Percentiles rank a stretch among this genome's conserved stretches.
Evolutionary conservation across 2,329 filamentous ascomycete species (phyloP).

Genomic region (Eutypella sp.): DNA sequence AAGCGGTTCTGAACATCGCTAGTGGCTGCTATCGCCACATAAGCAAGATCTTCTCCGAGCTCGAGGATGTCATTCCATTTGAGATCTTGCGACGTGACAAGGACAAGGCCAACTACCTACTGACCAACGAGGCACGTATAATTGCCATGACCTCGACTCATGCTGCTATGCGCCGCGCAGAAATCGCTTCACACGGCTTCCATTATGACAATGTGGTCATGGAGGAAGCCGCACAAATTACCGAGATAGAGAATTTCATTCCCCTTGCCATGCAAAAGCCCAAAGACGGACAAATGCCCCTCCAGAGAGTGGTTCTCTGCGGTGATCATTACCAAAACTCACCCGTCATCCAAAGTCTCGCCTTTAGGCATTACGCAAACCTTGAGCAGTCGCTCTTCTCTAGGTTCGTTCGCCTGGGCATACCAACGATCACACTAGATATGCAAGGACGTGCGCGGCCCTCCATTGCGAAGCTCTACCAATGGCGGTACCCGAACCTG

Average conservation of each 20-base stretch:
- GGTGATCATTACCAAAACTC: constrained; percentile 97
- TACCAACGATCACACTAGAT: constrained; percentile 86
- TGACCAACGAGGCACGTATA: constrained; percentile 93
- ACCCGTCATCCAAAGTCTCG: constrained; percentile 88
- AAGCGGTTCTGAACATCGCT: constrained; percentile 68
- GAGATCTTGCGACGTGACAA: constrained; percentile 84
- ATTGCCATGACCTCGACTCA: constrained; percentile 99
- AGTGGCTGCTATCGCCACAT: constrained; percentile 86
- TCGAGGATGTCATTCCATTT: constrained; percentile 91
- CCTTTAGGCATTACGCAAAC: constrained; percentile 92
- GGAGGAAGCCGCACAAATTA: constrained; percentile 98
- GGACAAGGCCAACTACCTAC: constrained; percentile 92
- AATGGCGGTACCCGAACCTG: constrained; percentile 83
- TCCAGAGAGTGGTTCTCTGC: constrained; percentile 86
- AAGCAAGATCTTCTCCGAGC: constrained; percentile 81
- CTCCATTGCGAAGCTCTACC: constrained; percentile 82
- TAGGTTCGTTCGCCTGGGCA: constrained; percentile 81
- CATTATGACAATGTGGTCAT: constrained; percentile 97
- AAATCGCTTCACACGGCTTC: constrained; percentile 89
- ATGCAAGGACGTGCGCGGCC: constrained; percentile 89
- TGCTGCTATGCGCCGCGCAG: constrained; percentile 86
- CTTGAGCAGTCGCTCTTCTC: constrained; percentile 95
- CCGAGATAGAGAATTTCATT: constrained; percentile 95
- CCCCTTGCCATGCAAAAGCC: constrained; percentile 87
- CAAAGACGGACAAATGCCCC: constrained; percentile 62